These are phyloP conservation scores for Rubroboletus satanas DNA, from an alignment of 768 basidiomycete genomes.

Conservation along the genomic window DNA sequence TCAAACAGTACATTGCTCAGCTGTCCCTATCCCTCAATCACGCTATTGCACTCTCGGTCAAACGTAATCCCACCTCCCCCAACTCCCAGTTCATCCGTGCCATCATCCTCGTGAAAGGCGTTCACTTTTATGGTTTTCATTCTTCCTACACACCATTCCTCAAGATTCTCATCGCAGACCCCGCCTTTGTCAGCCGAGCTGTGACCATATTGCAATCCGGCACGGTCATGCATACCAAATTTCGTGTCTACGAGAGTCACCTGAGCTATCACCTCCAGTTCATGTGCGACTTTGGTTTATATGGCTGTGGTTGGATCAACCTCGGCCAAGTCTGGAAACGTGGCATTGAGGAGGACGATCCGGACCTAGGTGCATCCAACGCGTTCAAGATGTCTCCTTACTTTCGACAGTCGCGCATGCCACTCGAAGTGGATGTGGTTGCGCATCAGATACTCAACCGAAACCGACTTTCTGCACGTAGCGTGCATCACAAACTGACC, in stretches of 20 bases:
- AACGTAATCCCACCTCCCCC: conserved; percentile 59
- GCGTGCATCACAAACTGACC: conserved; percentile 57
- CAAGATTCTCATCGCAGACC: conserved; percentile 77
- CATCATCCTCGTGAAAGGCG: conserved; percentile 85
- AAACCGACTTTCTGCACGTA: conserved; percentile 56
- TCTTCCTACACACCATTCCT: conserved; percentile 81
- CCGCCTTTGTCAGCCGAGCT: conserved; percentile 61
- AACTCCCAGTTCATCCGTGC: conserved; percentile 66
- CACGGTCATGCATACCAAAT: conserved; percentile 74
- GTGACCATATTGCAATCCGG: conserved; percentile 78
- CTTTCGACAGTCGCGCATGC: conserved; percentile 61
- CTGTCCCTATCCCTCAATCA: conserved; percentile 77
- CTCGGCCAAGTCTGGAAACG: conserved; percentile 65
- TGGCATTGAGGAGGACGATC: conserved; percentile 30
- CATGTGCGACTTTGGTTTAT: conserved; percentile 91
- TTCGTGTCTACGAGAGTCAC: conserved; percentile 85
- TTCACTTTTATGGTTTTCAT: conserved; percentile 95
- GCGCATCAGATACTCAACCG: conserved; percentile 87
- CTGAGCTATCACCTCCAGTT: conserved; percentile 87
- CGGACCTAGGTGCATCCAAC: conserved; percentile 6
- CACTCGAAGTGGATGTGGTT: conserved; percentile 80
- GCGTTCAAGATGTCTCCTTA: conserved; percentile 52
- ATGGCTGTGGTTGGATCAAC: conserved; percentile 90
- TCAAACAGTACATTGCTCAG: conserved; percentile 65
- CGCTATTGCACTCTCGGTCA: conserved; percentile 79